Base-by-base conservation (phyloP, 768 basidiomycete species). In the Leucocoprinus leucothites region DNA sequence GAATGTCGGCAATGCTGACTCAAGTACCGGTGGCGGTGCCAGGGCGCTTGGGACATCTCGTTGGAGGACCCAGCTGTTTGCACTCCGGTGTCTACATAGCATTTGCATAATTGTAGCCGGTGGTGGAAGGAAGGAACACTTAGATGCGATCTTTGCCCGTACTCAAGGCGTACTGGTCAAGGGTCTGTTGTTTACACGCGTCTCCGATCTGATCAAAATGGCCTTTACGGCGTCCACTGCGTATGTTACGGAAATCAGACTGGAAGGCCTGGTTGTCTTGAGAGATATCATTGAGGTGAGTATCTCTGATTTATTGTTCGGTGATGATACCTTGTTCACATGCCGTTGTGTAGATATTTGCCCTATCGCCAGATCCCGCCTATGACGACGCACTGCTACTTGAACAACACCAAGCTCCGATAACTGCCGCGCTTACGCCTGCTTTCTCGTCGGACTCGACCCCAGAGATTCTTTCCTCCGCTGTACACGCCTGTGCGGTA, bases 351-450 rank as follows among this genome's bases (percentile, higher is more conserved):
- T 56, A 98, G 96, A 82, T 88, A 51, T 99, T 99, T 69, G 82
- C 92, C 1, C 71, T 76, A 25, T 82, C 91, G 5, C 90, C 92
- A 0, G 97, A 99, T 71, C 92, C 94, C 1, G 94, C 94, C 50
- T 98, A 93, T 62, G 89, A 91, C 31, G 92, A 92, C 57, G 85
- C 91, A 0, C 76, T 95, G 4, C 75, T 99, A 2, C 81, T 99
- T 11, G 96, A 99, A 66, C 97, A 99, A 67, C 90, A 97, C 68
- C 97, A 99, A 71, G 96, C 97, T 0, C 96, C 97, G 0, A 96
- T 99, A 57, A 97, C 96, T 1, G 94, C 97, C 18, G 97, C 97
- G 0, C 78, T 98, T 16, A 98, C 96, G 0, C 96, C 97, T 0
- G 94, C 95, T 0, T 98, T 99, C 65, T 94, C 93, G 1, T 80